Base-by-base conservation (phyloP, 2,329 filamentous ascomycete genomes). In the Tothia fuscella region DNA sequence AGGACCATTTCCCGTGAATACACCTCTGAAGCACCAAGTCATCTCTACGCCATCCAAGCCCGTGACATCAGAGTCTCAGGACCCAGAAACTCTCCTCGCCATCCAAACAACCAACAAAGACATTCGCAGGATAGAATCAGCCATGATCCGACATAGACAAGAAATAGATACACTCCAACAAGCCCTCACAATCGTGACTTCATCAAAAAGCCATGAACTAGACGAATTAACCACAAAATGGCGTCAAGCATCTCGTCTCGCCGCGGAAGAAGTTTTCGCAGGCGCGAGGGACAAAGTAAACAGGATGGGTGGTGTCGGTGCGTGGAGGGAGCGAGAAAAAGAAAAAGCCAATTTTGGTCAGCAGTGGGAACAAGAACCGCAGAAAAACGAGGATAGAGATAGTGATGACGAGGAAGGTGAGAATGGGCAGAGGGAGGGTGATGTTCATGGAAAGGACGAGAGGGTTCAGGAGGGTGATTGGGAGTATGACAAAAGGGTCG, bases 381-480 rank as follows among this genome's bases (percentile, higher is more conserved):
- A 56, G 52, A 47, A 52, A 48, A 42, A 52, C 55, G 36, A 51
- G 51, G n/a, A 48, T 49, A 44, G 48, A 50, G 21, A 52, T 50
- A 7, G 31, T 50, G 26, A 51, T 50, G 9, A 39, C 1, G 28
- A 40, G 12, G 39, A 42, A 5, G 42, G 31, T 17, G 54, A 53
- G 26, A 54, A 13, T 3, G 30, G 29, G 21, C 29, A 42, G 14
- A 36, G 30, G 7, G 54, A 53, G 24, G 46, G 42, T 3, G 36
- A 41, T 10, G 12, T 46, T 12, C 33, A 19, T 19, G 21, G 47
- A 36, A 54, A 56, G 25, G 57, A 55, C 19, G 49, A 53, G 24
- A 44, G 45, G 13, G 51, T 55, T 19, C 50, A 57, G n/a, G 62
- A 62, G 49, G 68, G 63, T 48, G 61, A 59, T 46, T 65, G 66